Evolutionary conservation across 768 basidiomycete species (phyloP).

Genomic region (Pleurotus cornucopiae): DNA sequence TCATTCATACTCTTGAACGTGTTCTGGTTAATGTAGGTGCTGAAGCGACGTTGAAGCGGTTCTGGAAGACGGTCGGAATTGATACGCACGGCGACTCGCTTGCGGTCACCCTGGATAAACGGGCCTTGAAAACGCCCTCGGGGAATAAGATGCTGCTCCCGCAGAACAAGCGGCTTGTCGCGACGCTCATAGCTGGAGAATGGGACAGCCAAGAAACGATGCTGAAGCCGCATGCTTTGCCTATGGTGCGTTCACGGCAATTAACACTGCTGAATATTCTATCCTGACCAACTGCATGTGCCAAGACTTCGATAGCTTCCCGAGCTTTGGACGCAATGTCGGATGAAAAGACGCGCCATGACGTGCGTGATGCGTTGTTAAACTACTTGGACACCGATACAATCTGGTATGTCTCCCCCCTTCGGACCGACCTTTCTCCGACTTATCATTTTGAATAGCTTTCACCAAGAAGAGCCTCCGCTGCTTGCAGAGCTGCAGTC

Average conservation of each 20-base stretch:
- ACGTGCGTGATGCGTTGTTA: slow-evolving; percentile 67
- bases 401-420: slow-evolving; percentile 55
- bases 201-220: slow-evolving; percentile 92
- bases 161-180: slow-evolving; percentile 61
- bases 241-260: slow-evolving; percentile 58
- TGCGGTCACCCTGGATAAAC: slow-evolving; percentile 73
- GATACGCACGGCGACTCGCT: slow-evolving; percentile 50
- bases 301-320: slow-evolving; percentile 86
- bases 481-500: slow-evolving; percentile 74
- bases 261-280: slow-evolving; percentile 1
- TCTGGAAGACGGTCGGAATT: slow-evolving; percentile 92
- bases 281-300: slow-evolving; percentile 7
- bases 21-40: slow-evolving; percentile 49
- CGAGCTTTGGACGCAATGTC: slow-evolving; percentile 80
- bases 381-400: slow-evolving; percentile 94
- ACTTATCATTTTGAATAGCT: slow-evolving; percentile 40
- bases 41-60: slow-evolving; percentile 81
- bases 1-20: too few relatives aligned
- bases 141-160: slow-evolving; percentile 79
- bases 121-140: slow-evolving; percentile 82
- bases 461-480: slow-evolving; percentile 75
- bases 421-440: slow-evolving; percentile 4
- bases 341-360: slow-evolving; percentile 47
- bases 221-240: slow-evolving; percentile 86
- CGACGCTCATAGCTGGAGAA: slow-evolving; percentile 86